phyloP scores from a whole-genome alignment of 2,329 filamentous ascomycete genomes.

The Sporothrix curviconia region DNA sequence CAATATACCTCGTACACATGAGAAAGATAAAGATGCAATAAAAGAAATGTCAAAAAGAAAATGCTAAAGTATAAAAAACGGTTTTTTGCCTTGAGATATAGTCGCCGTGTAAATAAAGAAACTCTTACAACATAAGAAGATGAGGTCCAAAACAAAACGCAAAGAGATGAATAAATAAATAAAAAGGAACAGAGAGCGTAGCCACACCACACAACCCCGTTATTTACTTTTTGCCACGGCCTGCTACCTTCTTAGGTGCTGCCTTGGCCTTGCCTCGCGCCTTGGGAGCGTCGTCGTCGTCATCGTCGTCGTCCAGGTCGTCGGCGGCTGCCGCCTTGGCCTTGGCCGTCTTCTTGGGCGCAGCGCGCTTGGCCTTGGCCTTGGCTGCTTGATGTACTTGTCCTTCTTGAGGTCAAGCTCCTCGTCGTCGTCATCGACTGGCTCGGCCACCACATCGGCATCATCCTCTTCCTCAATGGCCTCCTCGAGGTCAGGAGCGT shows the following conservation, averaged over 20 bases:
- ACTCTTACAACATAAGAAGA: too few species aligned
- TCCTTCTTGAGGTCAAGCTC: conserved; percentile 84
- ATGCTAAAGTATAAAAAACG: too few species aligned
- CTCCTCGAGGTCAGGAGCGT: conserved; percentile 90
- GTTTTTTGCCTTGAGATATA: too few species aligned
- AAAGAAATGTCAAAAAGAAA: too few species aligned
- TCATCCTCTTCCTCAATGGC: conserved; percentile 91
- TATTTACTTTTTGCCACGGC: conserved; percentile 35
- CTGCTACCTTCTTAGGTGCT: conserved; percentile 26
- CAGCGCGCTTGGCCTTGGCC: conserved; percentile 43
- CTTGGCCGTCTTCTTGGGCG: conserved; percentile 40
- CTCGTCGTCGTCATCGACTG: conserved; percentile 64
- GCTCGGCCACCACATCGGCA: conserved; percentile 55
- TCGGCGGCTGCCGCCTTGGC: conserved; percentile 3
- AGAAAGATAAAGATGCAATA: too few species aligned
- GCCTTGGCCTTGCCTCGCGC: conserved; percentile 43
- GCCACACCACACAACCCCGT: too few species aligned
- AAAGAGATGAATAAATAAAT: too few species aligned
- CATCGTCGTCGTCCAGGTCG: conserved; percentile 43
- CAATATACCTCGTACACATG: too few species aligned
- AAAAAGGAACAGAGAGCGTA: too few species aligned
- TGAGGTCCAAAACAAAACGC: too few species aligned
- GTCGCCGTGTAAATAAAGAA: too few species aligned
- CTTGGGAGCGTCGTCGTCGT: conserved; percentile 37
- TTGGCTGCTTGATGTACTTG: conserved; percentile 92